These are phyloP conservation scores for Musa itinerans DNA, from an alignment of 176 grass and related monocot species.

Conservation along the genomic window DNA sequence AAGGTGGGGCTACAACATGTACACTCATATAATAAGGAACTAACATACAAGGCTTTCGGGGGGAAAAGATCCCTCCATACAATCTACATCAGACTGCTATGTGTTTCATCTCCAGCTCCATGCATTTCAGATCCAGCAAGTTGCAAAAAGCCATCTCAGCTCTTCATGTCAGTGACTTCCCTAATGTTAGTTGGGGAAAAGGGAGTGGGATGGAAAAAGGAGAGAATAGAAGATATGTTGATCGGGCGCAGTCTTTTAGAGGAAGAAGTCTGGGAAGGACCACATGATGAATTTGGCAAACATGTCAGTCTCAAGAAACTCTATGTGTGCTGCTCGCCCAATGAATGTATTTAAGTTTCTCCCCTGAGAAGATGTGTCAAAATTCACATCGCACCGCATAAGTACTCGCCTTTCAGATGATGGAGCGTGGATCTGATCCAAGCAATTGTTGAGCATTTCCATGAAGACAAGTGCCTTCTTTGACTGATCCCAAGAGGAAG, in stretches of 20 bases:
- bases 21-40: background rate
- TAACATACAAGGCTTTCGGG: background rate
- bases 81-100: background rate
- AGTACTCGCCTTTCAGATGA: conserved; percentile 45
- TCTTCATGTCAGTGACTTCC: background rate
- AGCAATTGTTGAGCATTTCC: conserved; percentile 77
- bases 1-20: background rate
- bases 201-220: background rate
- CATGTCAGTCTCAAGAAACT: conserved; percentile 72
- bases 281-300: conserved; percentile 92
- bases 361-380: conserved; percentile 48
- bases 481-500: conserved; percentile 55
- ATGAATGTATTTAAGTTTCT: conserved; percentile 77
- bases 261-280: conserved; percentile 63
- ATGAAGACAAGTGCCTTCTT: conserved; percentile 61
- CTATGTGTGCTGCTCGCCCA: conserved; percentile 69
- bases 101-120: background rate
- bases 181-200: background rate
- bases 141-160: background rate
- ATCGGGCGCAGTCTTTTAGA: conserved; percentile 17
- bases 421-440: conserved; percentile 60
- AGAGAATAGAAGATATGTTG: background rate
- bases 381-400: conserved; percentile 74
- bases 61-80: background rate
- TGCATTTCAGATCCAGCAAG: background rate